Base-by-base conservation (phyloP, 805 yeast genomes). In the Starmerella vitae region DNA sequence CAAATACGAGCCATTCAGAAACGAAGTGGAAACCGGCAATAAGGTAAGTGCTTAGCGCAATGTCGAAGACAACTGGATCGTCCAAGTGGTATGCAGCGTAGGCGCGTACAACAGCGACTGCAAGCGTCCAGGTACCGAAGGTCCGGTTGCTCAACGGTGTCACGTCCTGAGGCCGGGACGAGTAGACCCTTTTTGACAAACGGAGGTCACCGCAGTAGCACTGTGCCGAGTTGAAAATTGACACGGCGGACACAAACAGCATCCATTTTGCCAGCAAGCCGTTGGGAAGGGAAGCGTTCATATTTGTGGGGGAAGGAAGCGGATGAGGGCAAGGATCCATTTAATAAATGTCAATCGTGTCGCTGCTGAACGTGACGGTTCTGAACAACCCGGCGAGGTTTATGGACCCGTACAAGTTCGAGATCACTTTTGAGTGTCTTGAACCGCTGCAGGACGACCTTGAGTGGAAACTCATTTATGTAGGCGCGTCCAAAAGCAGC, bases 331-430 rank as follows among this genome's bases (percentile, higher is more conserved):
- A n/a, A n/a, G n/a, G n/a, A n/a, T n/a, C n/a, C n/a, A n/a, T n/a
- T n/a, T n/a, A n/a, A n/a, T n/a, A n/a, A n/a, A 86, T 86, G 97
- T 86, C 96, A 9, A 86, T 86, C 43, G 96, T 88, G 4, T 85
- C 96, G 31, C 64, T 91, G 37, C 65, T 88, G 38, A 95, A 94
- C 37, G 85, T 91, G 44, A 81, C 82, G 51, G 94, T 91, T 21
- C 69, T 88, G 41, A 88, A 84, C 58, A 91, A 91, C 53, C 98
- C 98, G 3, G 96, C 97, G 4, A 74, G 78, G 48, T 91, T 91
- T 65, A 68, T 82, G 3, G 96, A 83, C 53, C 82, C 96, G 2
- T 91, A 91, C 51, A 93, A 91, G 57, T 86, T 91, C 57, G 97
- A 91, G 59, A 91, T 91, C 60, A 91, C 98, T 0, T 91, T 91